Evolutionary conservation across 2,329 filamentous ascomycete species (phyloP).

Genomic region (Ceratocystis colombiana): DNA sequence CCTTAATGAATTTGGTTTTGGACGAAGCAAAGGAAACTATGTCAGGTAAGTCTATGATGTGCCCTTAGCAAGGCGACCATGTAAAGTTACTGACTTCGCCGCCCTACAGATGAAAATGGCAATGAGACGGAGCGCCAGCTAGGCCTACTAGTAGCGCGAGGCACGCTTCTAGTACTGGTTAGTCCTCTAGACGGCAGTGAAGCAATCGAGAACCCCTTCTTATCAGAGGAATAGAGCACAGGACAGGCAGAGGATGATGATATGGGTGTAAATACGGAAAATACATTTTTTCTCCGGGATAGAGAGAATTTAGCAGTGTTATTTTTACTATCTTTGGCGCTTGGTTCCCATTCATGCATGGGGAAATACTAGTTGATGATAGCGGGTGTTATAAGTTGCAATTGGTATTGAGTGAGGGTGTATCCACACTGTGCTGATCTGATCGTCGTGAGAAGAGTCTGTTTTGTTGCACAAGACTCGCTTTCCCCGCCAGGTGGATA

Average conservation of each 20-base stretch:
- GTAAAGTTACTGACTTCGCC: neutral
- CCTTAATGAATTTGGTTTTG: constrained; percentile 93
- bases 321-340: neutral
- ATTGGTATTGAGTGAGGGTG: no score
- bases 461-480: no score
- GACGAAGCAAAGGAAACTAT: constrained; percentile 88
- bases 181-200: constrained; percentile 91
- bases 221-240: constrained; percentile 24
- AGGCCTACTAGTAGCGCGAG: constrained; percentile 79
- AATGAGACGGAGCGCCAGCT: constrained; percentile 73
- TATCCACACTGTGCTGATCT: no score
- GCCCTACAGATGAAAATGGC: constrained; percentile 71
- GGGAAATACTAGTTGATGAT: no score
- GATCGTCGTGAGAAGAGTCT: no score
- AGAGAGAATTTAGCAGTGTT: neutral
- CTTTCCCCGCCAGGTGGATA: neutral
- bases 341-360: no score
- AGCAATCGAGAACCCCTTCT: constrained; percentile 87
- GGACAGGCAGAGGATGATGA: neutral
- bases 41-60: constrained; percentile 49
- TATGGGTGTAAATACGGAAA: neutral
- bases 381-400: no score
- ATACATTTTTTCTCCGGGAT: constrained; percentile 11
- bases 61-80: neutral
- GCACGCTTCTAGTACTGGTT: constrained; percentile 84